Evolutionary conservation across 2,329 filamentous ascomycete genomes (phyloP).

Genomic region (Aspergillus hiratsukae): DNA sequence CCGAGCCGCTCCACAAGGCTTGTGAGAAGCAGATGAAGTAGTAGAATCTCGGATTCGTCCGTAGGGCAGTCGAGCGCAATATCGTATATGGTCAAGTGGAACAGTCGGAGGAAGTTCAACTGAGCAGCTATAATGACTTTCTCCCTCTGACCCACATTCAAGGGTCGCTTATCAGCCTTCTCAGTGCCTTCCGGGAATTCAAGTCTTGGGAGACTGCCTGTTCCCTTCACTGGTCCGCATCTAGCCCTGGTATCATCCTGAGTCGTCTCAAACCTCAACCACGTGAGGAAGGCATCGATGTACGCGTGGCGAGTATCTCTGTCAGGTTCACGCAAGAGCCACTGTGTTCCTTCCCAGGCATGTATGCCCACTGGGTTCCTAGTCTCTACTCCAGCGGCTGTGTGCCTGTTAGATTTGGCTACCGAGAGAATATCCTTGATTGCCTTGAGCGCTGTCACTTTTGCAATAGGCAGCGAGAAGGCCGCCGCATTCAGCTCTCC

Average conservation of each 20-base stretch:
- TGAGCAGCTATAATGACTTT: constrained; percentile 50
- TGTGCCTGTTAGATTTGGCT: constrained; percentile 64
- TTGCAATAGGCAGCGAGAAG: constrained; percentile 60
- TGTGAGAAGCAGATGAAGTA: constrained; percentile 72
- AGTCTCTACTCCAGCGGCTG: constrained; percentile 59
- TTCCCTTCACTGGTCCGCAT: constrained; percentile 50
- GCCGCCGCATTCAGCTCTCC: constrained; percentile 36
- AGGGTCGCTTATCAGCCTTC: constrained; percentile 56
- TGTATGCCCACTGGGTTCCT: constrained; percentile 72
- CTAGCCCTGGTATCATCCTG: constrained; percentile 60
- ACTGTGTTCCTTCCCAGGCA: constrained; percentile 95
- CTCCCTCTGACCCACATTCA: constrained; percentile 56
- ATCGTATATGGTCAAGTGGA: constrained; percentile 88
- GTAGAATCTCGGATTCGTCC: constrained; percentile 67
- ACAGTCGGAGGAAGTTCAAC: constrained; percentile 71
- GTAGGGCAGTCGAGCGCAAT: constrained; percentile 70
- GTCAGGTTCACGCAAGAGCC: constrained; percentile 78
- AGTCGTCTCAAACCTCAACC: constrained; percentile 77
- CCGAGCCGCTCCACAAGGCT: constrained; percentile 73
- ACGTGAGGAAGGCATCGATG: constrained; percentile 74
- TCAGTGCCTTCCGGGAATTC: constrained; percentile 36
- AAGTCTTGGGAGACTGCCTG: constrained; percentile 41
- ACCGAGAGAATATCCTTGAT: constrained; percentile 79
- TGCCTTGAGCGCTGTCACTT: constrained; percentile 64
- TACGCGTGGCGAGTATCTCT: constrained; percentile 79